Percentiles rank a stretch among this genome's conserved stretches.
Evolutionary conservation across 805 yeast genomes (phyloP).

Genomic region (Candida endomychidarum): DNA sequence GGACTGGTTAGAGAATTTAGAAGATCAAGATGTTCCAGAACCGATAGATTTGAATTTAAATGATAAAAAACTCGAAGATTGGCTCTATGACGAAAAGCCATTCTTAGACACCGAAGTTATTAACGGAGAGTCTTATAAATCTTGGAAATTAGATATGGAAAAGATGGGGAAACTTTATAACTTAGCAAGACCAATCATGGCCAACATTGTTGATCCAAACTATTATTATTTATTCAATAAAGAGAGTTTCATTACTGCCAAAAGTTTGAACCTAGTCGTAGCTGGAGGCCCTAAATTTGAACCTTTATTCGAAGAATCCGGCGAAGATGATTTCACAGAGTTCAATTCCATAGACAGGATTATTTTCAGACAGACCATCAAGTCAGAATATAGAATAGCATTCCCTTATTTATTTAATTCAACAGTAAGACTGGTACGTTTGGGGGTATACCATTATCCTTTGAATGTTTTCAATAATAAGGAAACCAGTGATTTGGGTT

Average conservation of each 20-base stretch:
- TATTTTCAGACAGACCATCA: conserved; percentile 71
- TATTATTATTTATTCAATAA: conserved; percentile 72
- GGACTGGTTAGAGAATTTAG: conserved; percentile 76
- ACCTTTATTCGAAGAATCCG: conserved; percentile 65
- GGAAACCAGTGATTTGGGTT: conserved; percentile 22
- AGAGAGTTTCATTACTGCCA: conserved; percentile 83
- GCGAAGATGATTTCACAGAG: conserved; percentile 76
- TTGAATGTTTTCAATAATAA: conserved; percentile 47
- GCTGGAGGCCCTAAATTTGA: conserved; percentile 98
- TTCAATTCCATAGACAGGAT: conserved; percentile 87
- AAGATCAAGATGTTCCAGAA: conserved; percentile 70
- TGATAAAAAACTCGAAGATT: conserved; percentile 61
- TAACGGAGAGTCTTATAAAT: conserved; percentile 75
- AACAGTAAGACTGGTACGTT: conserved; percentile 60
- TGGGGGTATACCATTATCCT: conserved; percentile 66
- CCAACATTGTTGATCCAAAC: conserved; percentile 58
- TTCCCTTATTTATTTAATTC: conserved; percentile 85
- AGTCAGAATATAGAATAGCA: conserved; percentile 84
- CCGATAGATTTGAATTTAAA: conserved; percentile 68
- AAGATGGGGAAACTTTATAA: conserved; percentile 66
- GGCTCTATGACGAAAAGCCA: conserved; percentile 83
- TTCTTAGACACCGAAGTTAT: conserved; percentile 50
- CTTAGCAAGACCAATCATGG: conserved; percentile 67
- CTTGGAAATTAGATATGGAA: conserved; percentile 64
- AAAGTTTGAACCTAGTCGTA: conserved; percentile 79